A percentile compares a stretch with the other conserved stretches of the same genome.
These are phyloP conservation scores for Blastomyces parvus DNA, from an alignment of 2,329 filamentous ascomycete species.

Conservation along the genomic window DNA sequence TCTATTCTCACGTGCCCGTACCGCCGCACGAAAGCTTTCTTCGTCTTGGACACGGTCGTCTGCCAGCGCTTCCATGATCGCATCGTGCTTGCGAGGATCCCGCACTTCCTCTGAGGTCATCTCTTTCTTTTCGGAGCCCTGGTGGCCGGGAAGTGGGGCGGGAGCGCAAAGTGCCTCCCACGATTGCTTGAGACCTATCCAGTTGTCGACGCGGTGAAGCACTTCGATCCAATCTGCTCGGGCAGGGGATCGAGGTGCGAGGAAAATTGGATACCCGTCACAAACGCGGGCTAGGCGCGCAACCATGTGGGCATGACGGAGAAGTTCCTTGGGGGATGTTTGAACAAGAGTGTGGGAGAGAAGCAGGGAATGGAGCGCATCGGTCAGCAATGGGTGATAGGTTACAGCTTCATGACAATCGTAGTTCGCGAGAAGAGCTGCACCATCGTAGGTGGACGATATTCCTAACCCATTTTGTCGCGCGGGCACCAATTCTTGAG, in stretches of 20 bases:
- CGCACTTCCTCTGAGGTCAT: conserved; percentile 47
- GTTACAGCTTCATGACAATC: conserved; percentile 57
- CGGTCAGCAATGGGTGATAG: conserved; percentile 70
- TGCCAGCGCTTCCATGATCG: conserved; percentile 56
- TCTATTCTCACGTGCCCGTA: conserved; percentile 51
- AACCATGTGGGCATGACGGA: conserved; percentile 72
- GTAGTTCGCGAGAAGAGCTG: conserved; percentile 30
- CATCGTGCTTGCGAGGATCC: conserved; percentile 54
- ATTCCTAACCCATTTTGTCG: conserved; percentile 23
- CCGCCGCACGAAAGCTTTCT: conserved; percentile 53
- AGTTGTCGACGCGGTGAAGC: conserved; percentile 56
- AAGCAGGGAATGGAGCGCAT: conserved; percentile 67
- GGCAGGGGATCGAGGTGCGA: conserved; percentile 59
- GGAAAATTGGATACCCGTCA: conserved; percentile 73
- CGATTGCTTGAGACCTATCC: conserved; percentile 53
- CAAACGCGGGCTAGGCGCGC: conserved; percentile 63
- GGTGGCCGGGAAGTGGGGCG: conserved; percentile 42
- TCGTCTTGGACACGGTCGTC: conserved; percentile 62
- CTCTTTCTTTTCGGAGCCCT: conserved; percentile 24
- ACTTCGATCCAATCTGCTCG: conserved; percentile 75
- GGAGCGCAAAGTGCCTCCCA: conserved; percentile 66
- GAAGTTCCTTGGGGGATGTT: conserved; percentile 66
- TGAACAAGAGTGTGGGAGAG: conserved; percentile 71
- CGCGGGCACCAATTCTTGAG: conserved; percentile 24
- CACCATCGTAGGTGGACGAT: conserved; percentile 19